These are phyloP conservation scores for Telfairia occidentalis DNA, from an alignment of 331 rosid genomes.

Conservation along the genomic window DNA sequence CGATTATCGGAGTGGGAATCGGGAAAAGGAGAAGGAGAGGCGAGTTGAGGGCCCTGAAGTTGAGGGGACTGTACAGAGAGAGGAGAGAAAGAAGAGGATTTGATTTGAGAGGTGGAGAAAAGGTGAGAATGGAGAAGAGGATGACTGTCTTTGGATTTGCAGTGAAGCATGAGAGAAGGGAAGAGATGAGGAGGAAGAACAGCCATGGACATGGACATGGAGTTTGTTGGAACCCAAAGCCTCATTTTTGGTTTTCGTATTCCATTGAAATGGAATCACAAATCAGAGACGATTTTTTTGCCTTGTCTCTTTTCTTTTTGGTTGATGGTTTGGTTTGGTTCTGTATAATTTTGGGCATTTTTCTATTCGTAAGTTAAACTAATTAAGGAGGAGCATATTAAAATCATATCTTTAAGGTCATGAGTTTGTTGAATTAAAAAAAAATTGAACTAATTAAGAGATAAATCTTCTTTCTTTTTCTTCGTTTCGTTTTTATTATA, in stretches of 20 bases:
- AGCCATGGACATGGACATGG: conserved; percentile 55
- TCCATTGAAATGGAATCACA: too few species aligned
- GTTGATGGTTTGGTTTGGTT: too few species aligned
- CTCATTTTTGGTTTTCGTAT: neutral
- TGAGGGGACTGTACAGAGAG: conserved; percentile 30
- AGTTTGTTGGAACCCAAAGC: neutral
- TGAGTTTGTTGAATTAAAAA: too few species aligned
- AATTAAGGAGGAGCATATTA: too few species aligned
- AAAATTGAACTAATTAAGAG: too few species aligned
- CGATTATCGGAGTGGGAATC: conserved; percentile 23
- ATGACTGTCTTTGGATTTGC: conserved; percentile 43
- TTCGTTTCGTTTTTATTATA: too few species aligned
- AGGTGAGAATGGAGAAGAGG: conserved; percentile 11
- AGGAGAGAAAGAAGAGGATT: conserved; percentile 30
- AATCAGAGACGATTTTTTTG: too few species aligned
- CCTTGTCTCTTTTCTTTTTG: too few species aligned
- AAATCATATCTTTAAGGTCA: too few species aligned
- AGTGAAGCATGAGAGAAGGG: conserved; percentile 39
- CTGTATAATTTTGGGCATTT: too few species aligned
- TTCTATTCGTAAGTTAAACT: too few species aligned
- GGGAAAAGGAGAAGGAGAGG: conserved; percentile 33
- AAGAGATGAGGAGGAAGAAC: conserved; percentile 58
- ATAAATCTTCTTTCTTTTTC: too few species aligned
- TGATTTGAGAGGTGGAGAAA: conserved; percentile 31
- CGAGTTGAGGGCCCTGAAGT: conserved; percentile 37